phyloP scores from a whole-genome alignment of 202 grass and related monocot species.

The Bolboschoenoplectus hybrid region DNA sequence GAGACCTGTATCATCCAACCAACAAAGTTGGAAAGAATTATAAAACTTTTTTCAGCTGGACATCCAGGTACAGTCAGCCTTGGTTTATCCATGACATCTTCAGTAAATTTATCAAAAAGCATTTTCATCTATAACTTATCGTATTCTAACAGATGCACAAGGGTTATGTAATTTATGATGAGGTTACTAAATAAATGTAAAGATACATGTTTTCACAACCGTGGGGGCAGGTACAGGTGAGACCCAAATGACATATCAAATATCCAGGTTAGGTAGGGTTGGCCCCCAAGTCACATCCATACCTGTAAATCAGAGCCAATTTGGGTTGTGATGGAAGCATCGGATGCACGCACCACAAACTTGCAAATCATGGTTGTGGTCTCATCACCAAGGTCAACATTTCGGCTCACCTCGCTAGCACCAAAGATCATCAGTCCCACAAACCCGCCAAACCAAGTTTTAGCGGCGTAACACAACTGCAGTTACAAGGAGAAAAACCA shows the following conservation, averaged over 20 bases:
- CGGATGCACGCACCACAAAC: constrained; percentile 83
- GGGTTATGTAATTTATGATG: neutral
- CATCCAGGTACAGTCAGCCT: neutral
- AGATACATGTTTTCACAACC: constrained; percentile 13
- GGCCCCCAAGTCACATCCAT: neutral
- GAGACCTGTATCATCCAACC: neutral
- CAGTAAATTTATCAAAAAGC: neutral
- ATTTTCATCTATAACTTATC: neutral
- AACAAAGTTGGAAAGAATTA: no score
- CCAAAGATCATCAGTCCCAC: constrained; percentile 99
- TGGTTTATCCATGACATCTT: neutral
- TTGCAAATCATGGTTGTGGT: constrained; percentile 99
- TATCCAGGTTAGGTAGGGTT: neutral
- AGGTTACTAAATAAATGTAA: neutral
- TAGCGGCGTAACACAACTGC: constrained; percentile 88
- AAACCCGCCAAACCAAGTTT: constrained; percentile 98
- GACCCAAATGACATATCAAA: neutral
- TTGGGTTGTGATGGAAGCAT: constrained; percentile 86
- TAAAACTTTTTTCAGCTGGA: neutral
- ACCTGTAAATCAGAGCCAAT: constrained; percentile 89
- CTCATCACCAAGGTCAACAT: constrained; percentile 94
- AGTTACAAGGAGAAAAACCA: constrained; percentile 7
- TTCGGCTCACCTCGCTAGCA: constrained; percentile 92
- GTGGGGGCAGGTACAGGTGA: neutral
- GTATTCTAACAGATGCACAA: neutral